A percentile compares a stretch with the other conserved stretches of the same genome.
Conservation (phyloP, 345 rosid genomes). For the Corymbia maculata region DNA sequence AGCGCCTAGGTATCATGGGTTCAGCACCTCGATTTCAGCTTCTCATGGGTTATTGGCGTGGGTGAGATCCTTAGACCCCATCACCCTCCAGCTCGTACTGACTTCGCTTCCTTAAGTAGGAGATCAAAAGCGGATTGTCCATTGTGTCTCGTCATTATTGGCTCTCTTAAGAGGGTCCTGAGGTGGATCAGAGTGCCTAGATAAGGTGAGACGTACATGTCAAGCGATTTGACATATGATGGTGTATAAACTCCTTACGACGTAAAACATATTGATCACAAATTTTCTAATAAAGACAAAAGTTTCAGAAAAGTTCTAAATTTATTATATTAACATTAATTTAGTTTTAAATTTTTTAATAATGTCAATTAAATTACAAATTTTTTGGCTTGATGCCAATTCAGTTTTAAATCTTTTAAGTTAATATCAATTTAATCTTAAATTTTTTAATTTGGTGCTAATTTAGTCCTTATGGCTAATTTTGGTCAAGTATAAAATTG, state of each 20-base stretch:
- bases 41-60: slow-evolving; percentile 42
- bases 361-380: too few species aligned
- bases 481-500: too few species aligned
- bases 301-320: too few species aligned
- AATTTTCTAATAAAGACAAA: too few species aligned
- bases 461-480: too few species aligned
- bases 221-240: not conserved
- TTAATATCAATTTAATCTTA: too few species aligned
- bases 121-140: not conserved
- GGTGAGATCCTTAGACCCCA: not conserved
- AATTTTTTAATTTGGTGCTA: too few species aligned
- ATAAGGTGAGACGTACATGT: not conserved
- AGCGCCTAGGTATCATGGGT: too few species aligned
- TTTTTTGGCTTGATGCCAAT: too few species aligned
- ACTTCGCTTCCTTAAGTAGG: not conserved
- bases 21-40: slow-evolving; percentile 62
- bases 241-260: not conserved
- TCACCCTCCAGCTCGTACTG: not conserved
- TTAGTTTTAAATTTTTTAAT: too few species aligned
- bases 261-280: not conserved
- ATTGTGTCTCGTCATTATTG: not conserved
- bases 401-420: too few species aligned
- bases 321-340: too few species aligned
- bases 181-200: not conserved
- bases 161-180: not conserved